Base-by-base conservation (phyloP, 306 rosid genomes). In the Vigna mungo region DNA sequence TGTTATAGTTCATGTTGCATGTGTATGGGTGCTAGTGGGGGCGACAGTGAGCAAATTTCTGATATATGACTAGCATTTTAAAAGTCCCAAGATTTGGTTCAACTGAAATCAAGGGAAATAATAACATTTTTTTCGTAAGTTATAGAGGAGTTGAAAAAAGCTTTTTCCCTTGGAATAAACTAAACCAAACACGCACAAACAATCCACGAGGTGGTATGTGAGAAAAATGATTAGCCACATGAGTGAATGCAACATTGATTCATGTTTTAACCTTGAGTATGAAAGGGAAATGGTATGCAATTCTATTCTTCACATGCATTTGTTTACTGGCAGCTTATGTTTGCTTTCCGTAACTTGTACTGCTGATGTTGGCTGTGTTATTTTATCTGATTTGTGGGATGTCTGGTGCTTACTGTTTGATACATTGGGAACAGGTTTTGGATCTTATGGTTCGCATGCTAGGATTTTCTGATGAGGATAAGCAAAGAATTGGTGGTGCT, bases 371-470 rank as follows among this genome's bases (percentile, higher is more conserved):
- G 58, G 20, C n/a, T 65, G 44, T 68, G 61, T 78, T 70, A 25
- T 54, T 67, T 12, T 67, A 39, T 65, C 47, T 54, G 23, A 32
- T 65, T 66, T 32, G 36, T 59, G 23, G 60, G 74, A 65, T 44
- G 16, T 37, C 44, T 7, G 25, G 71, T 41, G 52, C 63, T 76
- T 71, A 71, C 61, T 27, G 34, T 77, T 81, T 61, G 36, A 69
- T 44, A 48, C 62, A 60, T 46, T 18, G 9, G 5, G 81, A 78
- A 56, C 75, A 92, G 97, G 97, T 92, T 72, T 83, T 92, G 89
- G 95, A 90, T 84, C 91, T 92, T 69, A 90, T 92, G 95, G 94
- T 86, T 63, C 93, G 95, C 66, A 90, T 92, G 97, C 90, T 92
- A 27, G 97, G 97, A 43, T 88, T 92, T 83, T 82, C 91, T 60